Percentiles rank a stretch among this genome's conserved stretches.
Evolutionary conservation across 2,329 filamentous ascomycete genomes (phyloP).

Genomic region (Metarhizium sp.): DNA sequence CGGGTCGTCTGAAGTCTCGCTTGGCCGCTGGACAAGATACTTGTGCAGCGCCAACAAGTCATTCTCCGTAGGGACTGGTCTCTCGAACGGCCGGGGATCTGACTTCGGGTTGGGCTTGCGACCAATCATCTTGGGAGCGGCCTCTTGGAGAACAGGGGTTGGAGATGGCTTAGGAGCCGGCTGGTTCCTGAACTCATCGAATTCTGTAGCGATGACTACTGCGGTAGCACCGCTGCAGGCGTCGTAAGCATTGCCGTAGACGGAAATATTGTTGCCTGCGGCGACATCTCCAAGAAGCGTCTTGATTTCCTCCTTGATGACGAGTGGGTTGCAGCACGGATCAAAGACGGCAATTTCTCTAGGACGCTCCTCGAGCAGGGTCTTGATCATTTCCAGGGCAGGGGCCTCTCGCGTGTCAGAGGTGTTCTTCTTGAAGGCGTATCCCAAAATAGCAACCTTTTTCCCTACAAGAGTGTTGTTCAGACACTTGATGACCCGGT

Average conservation of each 20-base stretch:
- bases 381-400: constrained; percentile 57
- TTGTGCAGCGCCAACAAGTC: constrained; percentile 40
- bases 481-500: constrained; percentile 55
- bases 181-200: constrained; percentile 43
- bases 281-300: constrained; percentile 28
- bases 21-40: constrained; percentile 27
- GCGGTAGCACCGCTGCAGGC: constrained; percentile 41
- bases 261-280: constrained; percentile 33
- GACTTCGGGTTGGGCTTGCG: constrained; percentile 29
- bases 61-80: constrained; percentile 27
- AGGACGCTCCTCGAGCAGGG: constrained; percentile 54
- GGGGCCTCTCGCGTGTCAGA: constrained; percentile 65
- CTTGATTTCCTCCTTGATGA: constrained; percentile 41
- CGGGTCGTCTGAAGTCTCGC: constrained; percentile 29
- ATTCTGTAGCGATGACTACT: constrained; percentile 46
- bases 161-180: constrained; percentile 22
- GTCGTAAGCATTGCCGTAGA: constrained; percentile 39
- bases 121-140: constrained; percentile 20
- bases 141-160: constrained; percentile 13
- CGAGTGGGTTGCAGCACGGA: constrained; percentile 46
- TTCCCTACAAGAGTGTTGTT: constrained; percentile 61
- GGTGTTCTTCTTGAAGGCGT: constrained; percentile 74
- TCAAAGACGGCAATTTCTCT: constrained; percentile 60
- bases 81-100: constrained; percentile 38
- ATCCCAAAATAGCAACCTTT: constrained; percentile 65